Percentiles rank a stretch among this genome's conserved stretches.
Evolutionary conservation across 192 early-diverging fungal species (phyloP).

Genomic region (Jimgerdemannia flammicorona): DNA sequence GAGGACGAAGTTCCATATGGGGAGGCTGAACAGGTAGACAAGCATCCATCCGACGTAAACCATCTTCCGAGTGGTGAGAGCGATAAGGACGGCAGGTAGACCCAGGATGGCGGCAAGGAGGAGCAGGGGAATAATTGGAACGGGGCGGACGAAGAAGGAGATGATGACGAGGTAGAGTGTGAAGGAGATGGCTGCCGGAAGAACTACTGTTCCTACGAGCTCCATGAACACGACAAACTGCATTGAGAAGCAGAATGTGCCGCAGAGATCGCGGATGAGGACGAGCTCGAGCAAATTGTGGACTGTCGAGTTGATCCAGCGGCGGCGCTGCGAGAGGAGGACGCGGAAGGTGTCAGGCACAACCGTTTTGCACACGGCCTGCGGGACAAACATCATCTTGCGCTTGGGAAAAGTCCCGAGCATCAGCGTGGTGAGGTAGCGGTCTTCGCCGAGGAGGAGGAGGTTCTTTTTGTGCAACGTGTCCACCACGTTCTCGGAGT

Average conservation of each 20-base stretch:
- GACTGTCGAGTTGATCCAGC: constrained; percentile 89
- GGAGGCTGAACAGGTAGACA: constrained; percentile 48
- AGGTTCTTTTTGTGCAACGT: constrained; percentile 74
- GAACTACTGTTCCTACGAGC: constrained; percentile 84
- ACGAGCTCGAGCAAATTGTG: constrained; percentile 84
- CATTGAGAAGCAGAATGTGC: constrained; percentile 91
- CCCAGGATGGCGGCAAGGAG: constrained; percentile 80
- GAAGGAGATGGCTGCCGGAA: constrained; percentile 87
- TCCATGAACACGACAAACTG: constrained; percentile 97
- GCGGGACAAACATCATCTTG: constrained; percentile 72
- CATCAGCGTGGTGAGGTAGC: constrained; percentile 77
- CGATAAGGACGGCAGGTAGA: constrained; percentile 86
- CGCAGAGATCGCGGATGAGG: constrained; percentile 79
- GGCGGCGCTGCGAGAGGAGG: constrained; percentile 72
- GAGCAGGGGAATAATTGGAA: constrained; percentile 60
- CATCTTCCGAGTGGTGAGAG: constrained; percentile 80
- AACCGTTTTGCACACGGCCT: constrained; percentile 69
- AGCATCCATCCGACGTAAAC: constrained; percentile 91
- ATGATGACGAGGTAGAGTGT: constrained; percentile 80
- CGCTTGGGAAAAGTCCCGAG: constrained; percentile 66
- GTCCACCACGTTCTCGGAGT: constrained; percentile 66
- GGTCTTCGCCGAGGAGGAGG: constrained; percentile 69
- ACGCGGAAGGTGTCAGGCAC: constrained; percentile 66
- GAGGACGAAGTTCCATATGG: constrained; percentile 78
- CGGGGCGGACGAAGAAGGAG: constrained; percentile 60